phyloP scores from a whole-genome alignment of 2,329 filamentous ascomycete genomes.

The Diaporthe amygdali region DNA sequence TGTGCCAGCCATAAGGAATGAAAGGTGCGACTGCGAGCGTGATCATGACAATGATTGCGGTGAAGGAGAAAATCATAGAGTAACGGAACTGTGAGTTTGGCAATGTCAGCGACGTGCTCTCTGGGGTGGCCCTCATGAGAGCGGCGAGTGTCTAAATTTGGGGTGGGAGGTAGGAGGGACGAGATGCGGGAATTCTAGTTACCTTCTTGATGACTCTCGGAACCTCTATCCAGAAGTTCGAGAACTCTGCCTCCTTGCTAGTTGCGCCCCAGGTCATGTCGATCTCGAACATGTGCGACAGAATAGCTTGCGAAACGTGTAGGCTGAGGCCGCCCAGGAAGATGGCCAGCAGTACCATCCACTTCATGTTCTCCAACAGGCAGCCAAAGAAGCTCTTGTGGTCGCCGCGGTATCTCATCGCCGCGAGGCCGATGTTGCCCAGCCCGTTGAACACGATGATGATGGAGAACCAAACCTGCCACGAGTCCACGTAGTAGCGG shows the following conservation, averaged over 20 bases:
- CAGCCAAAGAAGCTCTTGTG: constrained; percentile 65
- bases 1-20: constrained; percentile 69
- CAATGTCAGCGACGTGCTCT: constrained; percentile 1
- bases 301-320: constrained; percentile 79
- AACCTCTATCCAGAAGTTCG: constrained; percentile 85
- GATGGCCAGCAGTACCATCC: constrained; percentile 75
- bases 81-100: constrained; percentile 66
- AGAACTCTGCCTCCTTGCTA: constrained; percentile 79
- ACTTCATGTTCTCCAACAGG: constrained; percentile 71
- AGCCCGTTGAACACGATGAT: constrained; percentile 79
- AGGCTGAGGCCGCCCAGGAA: constrained; percentile 84
- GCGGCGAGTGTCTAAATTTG: background rate
- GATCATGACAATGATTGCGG: constrained; percentile 67
- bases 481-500: constrained; percentile 80
- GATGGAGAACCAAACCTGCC: constrained; percentile 82
- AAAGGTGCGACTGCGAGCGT: constrained; percentile 68
- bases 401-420: constrained; percentile 75
- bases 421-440: constrained; percentile 73
- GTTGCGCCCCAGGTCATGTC: constrained; percentile 89
- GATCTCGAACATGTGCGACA: constrained; percentile 84
- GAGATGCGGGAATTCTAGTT: constrained; percentile 46
- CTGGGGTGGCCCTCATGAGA: background rate
- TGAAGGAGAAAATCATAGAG: constrained; percentile 65
- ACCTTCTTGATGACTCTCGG: constrained; percentile 79
- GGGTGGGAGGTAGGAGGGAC: background rate